These are phyloP conservation scores for Ophiostoma ulmi DNA, from an alignment of 2,329 filamentous ascomycete genomes.

Conservation along the genomic window DNA sequence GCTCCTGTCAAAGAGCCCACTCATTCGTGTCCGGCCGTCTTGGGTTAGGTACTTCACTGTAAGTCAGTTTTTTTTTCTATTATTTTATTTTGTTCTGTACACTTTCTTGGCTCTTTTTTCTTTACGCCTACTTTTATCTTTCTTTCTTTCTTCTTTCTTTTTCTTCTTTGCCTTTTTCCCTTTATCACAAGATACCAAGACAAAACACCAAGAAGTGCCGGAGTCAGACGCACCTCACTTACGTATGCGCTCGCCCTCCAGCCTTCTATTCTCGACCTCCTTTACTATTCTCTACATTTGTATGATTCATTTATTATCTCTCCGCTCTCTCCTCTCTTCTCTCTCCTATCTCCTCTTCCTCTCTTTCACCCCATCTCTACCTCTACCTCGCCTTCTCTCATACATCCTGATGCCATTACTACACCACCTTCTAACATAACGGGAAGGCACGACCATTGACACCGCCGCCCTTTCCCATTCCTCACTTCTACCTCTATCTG, in stretches of 20 bases:
- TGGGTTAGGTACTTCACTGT: slow-evolving; percentile 9
- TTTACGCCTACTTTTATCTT: neutral
- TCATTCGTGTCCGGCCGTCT: neutral
- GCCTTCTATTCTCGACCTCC: slow-evolving; percentile 6
- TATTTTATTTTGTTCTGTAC: neutral
- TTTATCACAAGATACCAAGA: neutral
- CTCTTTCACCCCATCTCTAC: neutral
- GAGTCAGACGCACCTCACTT: neutral
- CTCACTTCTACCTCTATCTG: neutral
- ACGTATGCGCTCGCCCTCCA: slow-evolving; percentile 9
- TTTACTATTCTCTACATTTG: neutral
- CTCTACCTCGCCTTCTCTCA: neutral
- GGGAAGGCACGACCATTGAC: neutral
- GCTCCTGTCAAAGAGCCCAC: neutral
- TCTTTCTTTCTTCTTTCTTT: neutral
- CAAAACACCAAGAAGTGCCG: slow-evolving; percentile 9
- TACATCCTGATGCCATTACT: neutral
- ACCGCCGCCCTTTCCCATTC: neutral
- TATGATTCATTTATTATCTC: too few relatives aligned
- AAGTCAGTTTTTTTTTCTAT: neutral
- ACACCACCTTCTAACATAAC: neutral
- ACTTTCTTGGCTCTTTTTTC: neutral
- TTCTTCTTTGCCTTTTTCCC: neutral
- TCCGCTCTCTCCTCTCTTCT: too few relatives aligned
- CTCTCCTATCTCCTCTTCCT: neutral